Evolutionary conservation across 805 yeast species (phyloP).

Genomic region (Lachancea waltii): DNA sequence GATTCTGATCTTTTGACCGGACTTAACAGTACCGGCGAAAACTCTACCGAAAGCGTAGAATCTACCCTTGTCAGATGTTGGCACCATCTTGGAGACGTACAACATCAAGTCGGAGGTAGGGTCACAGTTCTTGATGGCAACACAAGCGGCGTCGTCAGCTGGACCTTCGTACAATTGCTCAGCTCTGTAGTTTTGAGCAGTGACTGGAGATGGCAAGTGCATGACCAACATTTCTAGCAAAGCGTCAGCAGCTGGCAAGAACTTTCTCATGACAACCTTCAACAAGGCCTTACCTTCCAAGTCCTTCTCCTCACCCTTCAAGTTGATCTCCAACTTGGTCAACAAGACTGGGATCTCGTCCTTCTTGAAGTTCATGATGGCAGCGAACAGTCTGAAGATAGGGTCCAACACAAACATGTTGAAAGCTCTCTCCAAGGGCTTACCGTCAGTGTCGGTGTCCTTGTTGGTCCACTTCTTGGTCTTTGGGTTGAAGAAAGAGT

Average conservation of each 20-base stretch:
- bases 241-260: constrained; percentile 99
- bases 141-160: constrained; percentile 80
- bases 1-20: constrained; percentile 98
- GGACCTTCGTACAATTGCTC: constrained; percentile 99
- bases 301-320: constrained; percentile 96
- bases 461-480: constrained; percentile 99
- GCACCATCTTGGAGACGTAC: constrained; percentile 99
- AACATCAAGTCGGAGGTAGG: constrained; percentile 97
- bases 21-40: constrained; percentile 97
- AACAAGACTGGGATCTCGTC: constrained; percentile 89
- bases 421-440: constrained; percentile 97
- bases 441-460: constrained; percentile 92
- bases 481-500: constrained; percentile 99
- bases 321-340: constrained; percentile 86
- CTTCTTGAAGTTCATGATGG: constrained; percentile 99
- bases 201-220: constrained; percentile 98
- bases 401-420: constrained; percentile 99
- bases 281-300: constrained; percentile 97
- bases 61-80: constrained; percentile 99
- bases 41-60: constrained; percentile 99
- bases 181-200: constrained; percentile 99
- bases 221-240: constrained; percentile 96
- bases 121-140: constrained; percentile 96
- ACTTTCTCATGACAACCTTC: constrained; percentile 98
- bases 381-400: constrained; percentile 92